A percentile compares a stretch with the other conserved stretches of the same genome.
Conservation (phyloP, 371 early-diverging fungal genomes). For the Syncephalastrum monosporum region DNA sequence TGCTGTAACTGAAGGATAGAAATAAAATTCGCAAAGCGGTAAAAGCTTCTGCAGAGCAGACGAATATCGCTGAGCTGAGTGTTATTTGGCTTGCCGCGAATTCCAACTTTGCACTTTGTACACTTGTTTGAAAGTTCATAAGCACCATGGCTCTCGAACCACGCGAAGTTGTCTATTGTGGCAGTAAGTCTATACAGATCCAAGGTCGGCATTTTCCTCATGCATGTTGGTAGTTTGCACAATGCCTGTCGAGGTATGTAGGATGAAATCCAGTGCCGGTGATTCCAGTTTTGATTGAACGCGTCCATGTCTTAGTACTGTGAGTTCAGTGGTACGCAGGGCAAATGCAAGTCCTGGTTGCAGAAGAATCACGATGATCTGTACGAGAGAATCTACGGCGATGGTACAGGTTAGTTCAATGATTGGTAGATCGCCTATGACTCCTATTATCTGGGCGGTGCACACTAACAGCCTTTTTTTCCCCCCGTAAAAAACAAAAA, state of each 20-base stretch:
- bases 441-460: too few relatives aligned
- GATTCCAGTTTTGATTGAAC: conserved; percentile 2
- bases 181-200: conserved; percentile 30
- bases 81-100: too few relatives aligned
- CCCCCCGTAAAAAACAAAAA: background rate
- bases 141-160: conserved; percentile 24
- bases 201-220: background rate
- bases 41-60: too few relatives aligned
- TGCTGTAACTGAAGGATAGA: too few relatives aligned
- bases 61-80: too few relatives aligned
- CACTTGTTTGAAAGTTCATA: background rate
- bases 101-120: too few relatives aligned
- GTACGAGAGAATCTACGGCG: conserved; percentile 52
- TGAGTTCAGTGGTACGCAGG: conserved; percentile 80
- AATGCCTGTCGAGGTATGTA: conserved; percentile 56
- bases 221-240: conserved; percentile 44
- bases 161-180: conserved; percentile 44
- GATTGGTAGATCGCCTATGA: conserved; percentile 7
- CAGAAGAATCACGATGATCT: conserved; percentile 57
- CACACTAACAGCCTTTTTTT: background rate
- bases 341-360: conserved; percentile 83
- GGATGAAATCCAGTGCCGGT: background rate
- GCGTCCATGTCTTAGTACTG: conserved; percentile 67
- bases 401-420: conserved; percentile 35
- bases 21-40: too few relatives aligned